These are phyloP conservation scores for Tetrahymena borealis DNA, from an alignment of 73 alveolate species.

Conservation along the genomic window DNA sequence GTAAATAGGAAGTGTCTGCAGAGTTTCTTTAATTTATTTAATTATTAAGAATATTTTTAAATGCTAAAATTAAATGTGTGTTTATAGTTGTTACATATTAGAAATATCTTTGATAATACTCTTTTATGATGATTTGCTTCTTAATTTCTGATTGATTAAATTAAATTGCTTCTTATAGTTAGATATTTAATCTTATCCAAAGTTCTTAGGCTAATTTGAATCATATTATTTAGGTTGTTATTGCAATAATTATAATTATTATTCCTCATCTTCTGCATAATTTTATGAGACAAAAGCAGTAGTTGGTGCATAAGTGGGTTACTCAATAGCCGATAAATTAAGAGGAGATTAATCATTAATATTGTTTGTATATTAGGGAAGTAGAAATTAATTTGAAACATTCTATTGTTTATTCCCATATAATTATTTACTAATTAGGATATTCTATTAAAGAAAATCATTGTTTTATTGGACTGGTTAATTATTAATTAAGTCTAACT, in stretches of 20 bases:
- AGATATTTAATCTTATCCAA: neutral
- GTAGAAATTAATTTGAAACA: neutral
- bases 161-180: neutral
- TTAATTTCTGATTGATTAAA: neutral
- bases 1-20: neutral
- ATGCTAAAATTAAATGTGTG: neutral
- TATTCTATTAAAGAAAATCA: neutral
- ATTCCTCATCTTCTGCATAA: neutral
- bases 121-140: neutral
- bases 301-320: neutral
- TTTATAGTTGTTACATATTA: neutral
- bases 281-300: neutral
- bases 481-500: neutral
- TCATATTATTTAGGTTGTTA: neutral
- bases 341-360: neutral
- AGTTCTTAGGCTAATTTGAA: neutral
- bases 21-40: neutral
- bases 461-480: neutral
- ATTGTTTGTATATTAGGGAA: neutral
- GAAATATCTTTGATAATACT: neutral
- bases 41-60: neutral
- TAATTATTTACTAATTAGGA: neutral
- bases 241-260: neutral
- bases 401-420: neutral
- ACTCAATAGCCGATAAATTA: neutral